These are phyloP conservation scores for Dictyophora rubrovolvata DNA, from an alignment of 768 basidiomycete species.

Conservation along the genomic window DNA sequence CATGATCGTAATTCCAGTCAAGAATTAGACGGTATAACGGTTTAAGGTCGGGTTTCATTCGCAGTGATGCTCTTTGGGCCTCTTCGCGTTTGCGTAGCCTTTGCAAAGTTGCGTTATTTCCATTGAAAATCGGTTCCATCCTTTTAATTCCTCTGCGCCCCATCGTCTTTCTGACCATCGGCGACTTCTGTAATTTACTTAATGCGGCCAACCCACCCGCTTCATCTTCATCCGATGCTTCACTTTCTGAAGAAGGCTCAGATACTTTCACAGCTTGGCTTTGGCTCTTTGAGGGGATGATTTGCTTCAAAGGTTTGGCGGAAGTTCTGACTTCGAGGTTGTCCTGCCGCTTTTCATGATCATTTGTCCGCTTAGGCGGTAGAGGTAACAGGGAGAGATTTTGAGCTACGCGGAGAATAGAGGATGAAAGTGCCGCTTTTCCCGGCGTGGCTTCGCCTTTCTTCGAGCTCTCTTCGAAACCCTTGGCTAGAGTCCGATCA, in stretches of 20 bases:
- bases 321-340: not conserved
- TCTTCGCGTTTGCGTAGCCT: constrained; percentile 49
- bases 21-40: constrained; percentile 68
- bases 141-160: constrained; percentile 57
- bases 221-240: constrained; percentile 32
- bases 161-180: constrained; percentile 43
- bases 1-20: constrained; percentile 78
- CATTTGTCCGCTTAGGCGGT: not conserved
- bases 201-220: constrained; percentile 42
- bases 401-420: not conserved
- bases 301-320: not conserved
- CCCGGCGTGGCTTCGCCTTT: not conserved
- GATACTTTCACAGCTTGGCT: constrained; percentile 33
- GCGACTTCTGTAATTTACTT: constrained; percentile 49
- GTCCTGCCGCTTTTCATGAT: not conserved
- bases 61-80: constrained; percentile 48
- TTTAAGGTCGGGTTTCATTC: constrained; percentile 76
- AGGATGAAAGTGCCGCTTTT: not conserved
- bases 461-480: not conserved
- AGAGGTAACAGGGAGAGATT: not conserved
- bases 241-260: constrained; percentile 34
- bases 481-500: not conserved
- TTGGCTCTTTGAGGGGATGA: constrained; percentile 33
- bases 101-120: constrained; percentile 35
- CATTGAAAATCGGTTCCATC: constrained; percentile 36